Conservation (phyloP, 768 basidiomycete species). For the Wakefieldia striispora region DNA sequence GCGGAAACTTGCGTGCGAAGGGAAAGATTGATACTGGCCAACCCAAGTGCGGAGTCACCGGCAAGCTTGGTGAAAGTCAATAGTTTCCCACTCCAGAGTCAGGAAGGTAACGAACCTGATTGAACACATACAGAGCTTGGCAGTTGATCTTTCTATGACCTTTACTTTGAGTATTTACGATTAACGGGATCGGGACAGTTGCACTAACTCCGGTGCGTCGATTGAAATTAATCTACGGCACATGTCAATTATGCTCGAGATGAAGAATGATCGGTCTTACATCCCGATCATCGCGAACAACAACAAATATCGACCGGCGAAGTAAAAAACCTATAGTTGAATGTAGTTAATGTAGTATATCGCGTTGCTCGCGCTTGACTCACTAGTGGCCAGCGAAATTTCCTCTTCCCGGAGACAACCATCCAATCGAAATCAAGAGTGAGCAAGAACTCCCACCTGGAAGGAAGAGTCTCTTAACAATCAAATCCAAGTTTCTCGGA, state of each 20-base stretch:
- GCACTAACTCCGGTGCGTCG: conserved; percentile 30
- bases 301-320: conserved; percentile 43
- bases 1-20: conserved; percentile 39
- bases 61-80: conserved; percentile 32
- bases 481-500: not conserved
- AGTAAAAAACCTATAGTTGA: conserved; percentile 42
- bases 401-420: conserved; percentile 38
- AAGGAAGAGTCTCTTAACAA: not conserved
- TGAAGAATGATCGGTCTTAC: conserved; percentile 25
- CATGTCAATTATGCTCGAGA: not conserved
- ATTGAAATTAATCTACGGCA: conserved; percentile 32
- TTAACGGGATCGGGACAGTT: not conserved
- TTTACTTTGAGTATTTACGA: not conserved
- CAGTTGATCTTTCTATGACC: conserved; percentile 38
- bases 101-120: conserved; percentile 34
- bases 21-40: conserved; percentile 48
- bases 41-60: conserved; percentile 42
- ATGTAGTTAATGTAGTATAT: not conserved
- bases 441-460: conserved; percentile 44
- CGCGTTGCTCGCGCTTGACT: conserved; percentile 20
- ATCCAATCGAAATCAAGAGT: conserved; percentile 44
- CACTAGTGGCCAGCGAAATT: conserved; percentile 48
- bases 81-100: not conserved
- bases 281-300: conserved; percentile 47
- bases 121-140: conserved; percentile 47